Base-by-base conservation (phyloP, 164 flowering plant genomes). In the Euptelea pleiosperma region DNA sequence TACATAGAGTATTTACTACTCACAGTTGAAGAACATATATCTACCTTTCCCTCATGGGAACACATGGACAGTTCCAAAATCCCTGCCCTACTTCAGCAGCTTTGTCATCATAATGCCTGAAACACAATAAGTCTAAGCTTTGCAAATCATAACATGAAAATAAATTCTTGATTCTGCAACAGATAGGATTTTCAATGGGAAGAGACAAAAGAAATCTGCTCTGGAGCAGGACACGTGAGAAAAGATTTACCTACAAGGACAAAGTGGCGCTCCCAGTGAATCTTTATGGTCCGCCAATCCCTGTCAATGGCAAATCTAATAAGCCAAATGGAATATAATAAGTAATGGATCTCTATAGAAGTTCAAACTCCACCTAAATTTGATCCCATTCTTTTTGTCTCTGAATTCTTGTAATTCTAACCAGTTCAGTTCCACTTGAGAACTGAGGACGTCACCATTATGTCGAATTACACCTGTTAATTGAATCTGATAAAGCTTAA, bases 1-100 rank as follows among this genome's bases (percentile, higher is more conserved):
- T n/a, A n/a, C n/a, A n/a, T n/a, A n/a, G n/a, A n/a, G n/a, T n/a
- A n/a, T n/a, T n/a, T n/a, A n/a, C n/a, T n/a, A n/a, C n/a, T n/a
- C n/a, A n/a, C n/a, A n/a, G n/a, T n/a, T 54, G 40, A 41, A 46
- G 41, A 52, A 53, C 19, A 29, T 25, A 45, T 34, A 46, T 42
- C 16, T 80, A 89, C 98, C 98, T 92, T 65, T 92, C 98, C 69
- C 98, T 82, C 98, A 92, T 89, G 21, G 98, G 98, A 50, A 92
- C 98, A 70, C 98, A 92, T 52, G 98, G 98, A 60, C 98, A 92
- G 58, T 92, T 92, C 98, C 98, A 92, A 72, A 92, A 92, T 19
- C 98, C 98, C 72, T 92, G 98, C 39, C 73, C 75, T 31, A 63
- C 98, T 76, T 92, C 96, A 31, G 98, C 98, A 67, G 81, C 70